Evolutionary conservation across 2,329 filamentous ascomycete species (phyloP), one percentile per base, ranked within the genome.

Genomic region (Rhytidhysteron rufulum): DNA sequence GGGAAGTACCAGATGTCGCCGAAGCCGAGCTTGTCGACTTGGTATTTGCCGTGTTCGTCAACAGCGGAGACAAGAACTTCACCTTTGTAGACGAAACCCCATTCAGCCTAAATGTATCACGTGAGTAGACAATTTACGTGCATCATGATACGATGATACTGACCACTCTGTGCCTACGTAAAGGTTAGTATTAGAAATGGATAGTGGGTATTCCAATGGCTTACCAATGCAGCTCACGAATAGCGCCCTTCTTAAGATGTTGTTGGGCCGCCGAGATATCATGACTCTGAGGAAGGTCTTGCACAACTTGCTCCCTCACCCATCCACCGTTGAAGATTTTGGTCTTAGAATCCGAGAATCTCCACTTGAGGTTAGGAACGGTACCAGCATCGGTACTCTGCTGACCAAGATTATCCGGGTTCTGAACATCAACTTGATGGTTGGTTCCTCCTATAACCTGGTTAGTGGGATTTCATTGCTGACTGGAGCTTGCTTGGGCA

Each of bases 1-100:
- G 81, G 81, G 50, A 84, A 83, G 56, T 84, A 84, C 79, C 80
- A 85, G 34, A 83, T 77, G 44, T 85, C 82, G 13, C 82, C 80
- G 34, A 74, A 79, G 35, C 71, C 71, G 10, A 83, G 72, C 41
- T 70, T 73, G 43, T 78, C 74, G 19, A 72, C 67, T 51, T 78
- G 68, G 53, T 77, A 75, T 34, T 71, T 58, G 22, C 82, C 82
- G 24, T 79, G 64, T 54, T 84, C 77, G 44, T 85, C 77, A 4
- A 85, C 80, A 1, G 77, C 79, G 2, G 77, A 79, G 17, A 84
- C 59, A 4, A 78, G 56, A 5, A 85, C 70, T 2, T 71, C 71
- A 4, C 82, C 81, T 27, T 67, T 52, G 50, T 80, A 82, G 0
- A 85, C 71, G 43, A 81, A 77, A 1, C 79, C 80, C 80, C 81